Evolutionary conservation across 2,329 filamentous ascomycete species (phyloP), one percentile per base, ranked within the genome.

Genomic region (Fusarium devonianum): DNA sequence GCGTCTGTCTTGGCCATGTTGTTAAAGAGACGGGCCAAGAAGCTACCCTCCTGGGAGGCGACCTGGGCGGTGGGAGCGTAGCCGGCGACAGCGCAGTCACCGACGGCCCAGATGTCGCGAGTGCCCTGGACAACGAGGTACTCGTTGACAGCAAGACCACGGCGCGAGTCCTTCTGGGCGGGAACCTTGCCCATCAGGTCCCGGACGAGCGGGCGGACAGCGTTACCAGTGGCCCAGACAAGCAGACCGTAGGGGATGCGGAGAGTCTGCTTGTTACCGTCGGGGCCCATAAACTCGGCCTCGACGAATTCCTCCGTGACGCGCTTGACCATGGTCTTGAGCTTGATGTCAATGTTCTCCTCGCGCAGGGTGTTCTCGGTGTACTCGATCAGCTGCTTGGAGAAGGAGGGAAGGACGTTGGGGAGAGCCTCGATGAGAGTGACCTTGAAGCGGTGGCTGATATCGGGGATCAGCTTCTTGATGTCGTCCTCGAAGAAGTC

Each of bases 401-500:
- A 96, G 83, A 99, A 99, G 82, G 92, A 96, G 67, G 94, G 94
- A 60, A 99, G 84, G 41, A 96, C 92, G 73, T 95, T 97, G 66
- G 94, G 94, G 23, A 99, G 85, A 54, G 94, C 94, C 78, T 99
- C 94, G 62, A 99, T 93, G 36, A 99, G 86, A 49, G 94, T 99
- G 60, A 99, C 93, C 74, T 92, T 90, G 86, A 99, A 97, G 75
- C 92, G 90, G 67, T 92, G 86, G 73, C 87, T 86, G 74, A 99
- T 96, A 56, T 97, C 92, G 34, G 95, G 95, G 62, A 99, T 88
- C 83, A 96, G 92, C 79, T 97, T 97, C 83, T 90, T 92, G 74
- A 99, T 87, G 75, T 99, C 94, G 66, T 96, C 87, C 75, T 97
- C 91, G 79, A 99, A 97, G 79, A 99, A 99, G 74, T 99, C 94